A percentile compares a stretch with the other conserved stretches of the same genome.
Conservation (phyloP, 768 basidiomycete genomes). For the Suillus clintonianus region DNA sequence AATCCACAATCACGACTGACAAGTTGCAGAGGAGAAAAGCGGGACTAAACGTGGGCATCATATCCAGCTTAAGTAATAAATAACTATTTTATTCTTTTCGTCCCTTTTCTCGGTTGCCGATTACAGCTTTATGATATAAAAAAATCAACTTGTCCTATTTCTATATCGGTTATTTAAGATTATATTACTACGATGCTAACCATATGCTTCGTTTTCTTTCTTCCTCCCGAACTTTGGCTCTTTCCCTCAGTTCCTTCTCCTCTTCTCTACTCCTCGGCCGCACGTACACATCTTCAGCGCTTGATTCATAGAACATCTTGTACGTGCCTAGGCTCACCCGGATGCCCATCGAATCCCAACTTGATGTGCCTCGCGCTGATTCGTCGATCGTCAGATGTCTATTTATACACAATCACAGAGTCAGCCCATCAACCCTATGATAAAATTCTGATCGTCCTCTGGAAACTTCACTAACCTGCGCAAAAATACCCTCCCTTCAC, state of each 20-base stretch:
- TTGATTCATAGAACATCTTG: slow-evolving; percentile 68
- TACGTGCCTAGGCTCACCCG: slow-evolving; percentile 62
- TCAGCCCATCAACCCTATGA: slow-evolving; percentile 22
- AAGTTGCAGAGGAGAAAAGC: slow-evolving; percentile 5
- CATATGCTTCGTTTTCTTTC: slow-evolving; percentile 53
- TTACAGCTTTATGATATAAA: not conserved
- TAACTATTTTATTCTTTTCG: not conserved
- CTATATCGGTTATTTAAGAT: not conserved
- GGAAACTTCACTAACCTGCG: slow-evolving; percentile 49
- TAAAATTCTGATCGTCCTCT: slow-evolving; percentile 11
- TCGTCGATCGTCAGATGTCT: slow-evolving; percentile 49
- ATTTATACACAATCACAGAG: slow-evolving; percentile 41
- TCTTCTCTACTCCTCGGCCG: slow-evolving; percentile 38
- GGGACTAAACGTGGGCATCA: slow-evolving; percentile 13
- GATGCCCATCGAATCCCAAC: slow-evolving; percentile 37
- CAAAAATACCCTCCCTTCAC: slow-evolving; percentile 50
- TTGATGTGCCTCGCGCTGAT: slow-evolving; percentile 9
- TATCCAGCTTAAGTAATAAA: slow-evolving; percentile 25
- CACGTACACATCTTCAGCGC: slow-evolving; percentile 58
- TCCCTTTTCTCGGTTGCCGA: not conserved
- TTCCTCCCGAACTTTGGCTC: slow-evolving; percentile 51
- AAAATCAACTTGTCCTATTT: not conserved
- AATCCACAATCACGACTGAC: not conserved
- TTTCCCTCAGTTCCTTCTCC: slow-evolving; percentile 33
- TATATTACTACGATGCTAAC: slow-evolving; percentile 10